A percentile compares a stretch with the other conserved stretches of the same genome.
These are phyloP conservation scores for Chamaenerion angustifolium DNA, from an alignment of 345 rosid genomes.

Conservation along the genomic window DNA sequence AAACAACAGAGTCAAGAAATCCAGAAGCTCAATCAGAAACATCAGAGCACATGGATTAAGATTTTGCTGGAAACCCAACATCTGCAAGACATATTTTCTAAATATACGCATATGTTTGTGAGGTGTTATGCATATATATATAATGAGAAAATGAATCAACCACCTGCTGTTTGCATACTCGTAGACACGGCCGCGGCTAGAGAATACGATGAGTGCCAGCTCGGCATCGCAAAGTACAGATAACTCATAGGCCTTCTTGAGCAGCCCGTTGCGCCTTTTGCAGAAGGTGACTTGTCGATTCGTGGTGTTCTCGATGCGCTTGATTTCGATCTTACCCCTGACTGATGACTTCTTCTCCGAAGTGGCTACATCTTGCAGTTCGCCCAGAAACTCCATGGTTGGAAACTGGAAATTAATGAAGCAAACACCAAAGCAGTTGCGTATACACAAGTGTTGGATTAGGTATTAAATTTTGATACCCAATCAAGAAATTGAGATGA, in stretches of 20 bases:
- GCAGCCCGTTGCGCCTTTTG: slow-evolving; percentile 68
- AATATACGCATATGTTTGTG: neutral
- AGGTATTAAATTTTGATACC: no score
- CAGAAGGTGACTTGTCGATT: slow-evolving; percentile 86
- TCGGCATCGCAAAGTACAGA: slow-evolving; percentile 80
- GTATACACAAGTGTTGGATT: no score
- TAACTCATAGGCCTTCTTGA: slow-evolving; percentile 76
- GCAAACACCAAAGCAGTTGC: neutral
- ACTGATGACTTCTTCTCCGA: slow-evolving; percentile 35
- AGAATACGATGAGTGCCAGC: slow-evolving; percentile 70
- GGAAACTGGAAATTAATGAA: neutral
- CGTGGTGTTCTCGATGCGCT: slow-evolving; percentile 68
- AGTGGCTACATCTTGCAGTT: slow-evolving; percentile 35
- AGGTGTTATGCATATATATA: no score
- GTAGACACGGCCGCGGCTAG: slow-evolving; percentile 81
- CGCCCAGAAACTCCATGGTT: slow-evolving; percentile 38
- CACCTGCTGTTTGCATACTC: slow-evolving; percentile 82
- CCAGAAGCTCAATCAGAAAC: no score
- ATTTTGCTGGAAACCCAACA: neutral
- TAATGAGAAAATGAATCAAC: neutral
- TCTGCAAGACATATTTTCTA: neutral
- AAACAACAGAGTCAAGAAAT: no score
- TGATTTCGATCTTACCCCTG: slow-evolving; percentile 76
- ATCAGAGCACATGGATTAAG: no score
- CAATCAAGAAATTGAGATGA: no score